Evolutionary conservation across 2,329 filamentous ascomycete species (phyloP).

Genomic region (Cryphonectria radicalis): DNA sequence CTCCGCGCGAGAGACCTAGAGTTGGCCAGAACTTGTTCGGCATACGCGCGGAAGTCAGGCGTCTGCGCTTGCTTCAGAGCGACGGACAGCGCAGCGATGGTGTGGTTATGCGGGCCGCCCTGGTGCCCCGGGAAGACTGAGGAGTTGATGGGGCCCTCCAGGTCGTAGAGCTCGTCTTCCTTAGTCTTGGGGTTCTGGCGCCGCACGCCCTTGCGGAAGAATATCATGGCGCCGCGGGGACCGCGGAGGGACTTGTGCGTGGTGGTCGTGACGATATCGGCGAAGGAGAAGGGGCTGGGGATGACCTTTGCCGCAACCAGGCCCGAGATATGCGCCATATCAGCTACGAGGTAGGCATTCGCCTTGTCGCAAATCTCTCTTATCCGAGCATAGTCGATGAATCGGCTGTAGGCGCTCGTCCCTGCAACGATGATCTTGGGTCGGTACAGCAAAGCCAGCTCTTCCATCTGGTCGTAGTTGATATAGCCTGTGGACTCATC

Average conservation of each 20-base stretch:
- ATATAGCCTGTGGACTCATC: conserved; percentile 91
- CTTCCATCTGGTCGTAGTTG: conserved; percentile 90
- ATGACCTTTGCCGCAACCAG: conserved; percentile 90
- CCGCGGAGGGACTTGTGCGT: conserved; percentile 97
- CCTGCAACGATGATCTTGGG: conserved; percentile 96
- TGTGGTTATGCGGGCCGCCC: conserved; percentile 98
- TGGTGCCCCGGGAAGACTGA: conserved; percentile 99
- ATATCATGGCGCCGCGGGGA: conserved; percentile 95
- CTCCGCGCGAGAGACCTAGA: conserved; percentile 81
- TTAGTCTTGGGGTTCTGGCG: conserved; percentile 83
- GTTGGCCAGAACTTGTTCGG: conserved; percentile 87
- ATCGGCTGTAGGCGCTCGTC: conserved; percentile 91
- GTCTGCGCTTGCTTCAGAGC: conserved; percentile 92
- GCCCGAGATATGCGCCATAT: conserved; percentile 98
- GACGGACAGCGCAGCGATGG: conserved; percentile 92
- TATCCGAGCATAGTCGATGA: conserved; percentile 95
- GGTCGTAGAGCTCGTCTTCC: conserved; percentile 83
- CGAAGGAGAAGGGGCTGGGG: conserved; percentile 84
- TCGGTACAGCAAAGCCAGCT: conserved; percentile 84
- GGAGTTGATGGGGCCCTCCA: conserved; percentile 91
- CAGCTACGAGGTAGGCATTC: conserved; percentile 88
- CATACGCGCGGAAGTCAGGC: conserved; percentile 90
- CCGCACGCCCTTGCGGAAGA: conserved; percentile 92
- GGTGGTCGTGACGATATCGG: conserved; percentile 96
- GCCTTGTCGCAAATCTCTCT: conserved; percentile 88